These are phyloP conservation scores for Chrysochromulina tobinii DNA, from an alignment of 78 protist species.

Conservation along the genomic window DNA sequence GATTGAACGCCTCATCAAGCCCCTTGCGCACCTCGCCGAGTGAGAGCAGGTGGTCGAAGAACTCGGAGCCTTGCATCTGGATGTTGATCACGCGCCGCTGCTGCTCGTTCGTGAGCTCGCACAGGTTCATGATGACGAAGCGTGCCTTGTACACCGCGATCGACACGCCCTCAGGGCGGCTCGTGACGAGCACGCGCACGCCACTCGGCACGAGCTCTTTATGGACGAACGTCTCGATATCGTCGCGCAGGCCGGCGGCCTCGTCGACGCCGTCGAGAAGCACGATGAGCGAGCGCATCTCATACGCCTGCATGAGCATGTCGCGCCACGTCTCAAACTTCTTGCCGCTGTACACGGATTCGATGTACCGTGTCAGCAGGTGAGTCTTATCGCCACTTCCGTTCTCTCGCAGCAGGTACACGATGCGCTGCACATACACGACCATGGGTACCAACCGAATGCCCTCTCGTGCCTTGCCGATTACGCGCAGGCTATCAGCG, in stretches of 20 bases:
- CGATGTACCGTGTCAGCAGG: too few species aligned
- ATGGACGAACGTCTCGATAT: not conserved
- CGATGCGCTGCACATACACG: not conserved
- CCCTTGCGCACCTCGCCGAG: not conserved
- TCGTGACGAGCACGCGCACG: not conserved
- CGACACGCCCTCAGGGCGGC: constrained; percentile 2
- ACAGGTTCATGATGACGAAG: not conserved
- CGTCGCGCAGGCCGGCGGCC: not conserved
- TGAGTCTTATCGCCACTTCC: too few species aligned
- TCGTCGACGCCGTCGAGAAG: constrained; percentile 5
- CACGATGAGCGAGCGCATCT: not conserved
- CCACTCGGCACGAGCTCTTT: not conserved
- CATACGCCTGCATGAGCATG: not conserved
- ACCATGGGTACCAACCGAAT: too few species aligned
- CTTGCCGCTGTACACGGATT: too few species aligned
- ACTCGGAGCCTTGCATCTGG: not conserved
- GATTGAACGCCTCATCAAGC: not conserved
- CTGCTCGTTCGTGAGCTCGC: not conserved
- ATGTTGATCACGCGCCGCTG: not conserved
- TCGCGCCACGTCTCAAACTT: too few species aligned
- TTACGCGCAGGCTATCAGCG: too few species aligned
- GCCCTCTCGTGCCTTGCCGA: too few species aligned
- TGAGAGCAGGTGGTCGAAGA: not conserved
- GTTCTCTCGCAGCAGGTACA: too few species aligned
- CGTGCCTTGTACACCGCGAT: not conserved